Base-by-base conservation (phyloP, 116 monocot genomes). In the Cymodocea nodosa region DNA sequence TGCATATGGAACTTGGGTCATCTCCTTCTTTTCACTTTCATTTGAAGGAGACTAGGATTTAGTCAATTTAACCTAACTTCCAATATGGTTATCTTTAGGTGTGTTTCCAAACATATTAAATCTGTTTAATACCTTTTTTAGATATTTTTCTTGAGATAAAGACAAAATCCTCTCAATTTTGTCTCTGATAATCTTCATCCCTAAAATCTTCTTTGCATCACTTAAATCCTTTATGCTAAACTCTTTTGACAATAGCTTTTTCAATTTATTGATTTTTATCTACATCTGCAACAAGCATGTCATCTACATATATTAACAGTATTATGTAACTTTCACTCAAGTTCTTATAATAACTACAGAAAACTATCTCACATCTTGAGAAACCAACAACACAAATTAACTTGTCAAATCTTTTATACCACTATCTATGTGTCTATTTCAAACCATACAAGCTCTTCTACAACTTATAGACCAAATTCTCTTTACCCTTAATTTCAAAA, bases 291-390 rank as follows among this genome's bases (percentile, higher is more conserved):
- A 68, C 55, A 19, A 68, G 39, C 56, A 68, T 68, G 22, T 44
- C 56, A 56, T 65, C 65, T 23, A 68, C n/a, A 68, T 68, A 68
- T 3, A 68, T 15, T 3, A 56, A 14, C n/a, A 68, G 14, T 22
- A 56, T 56, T 9, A 57, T 39, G 22, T 36, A 56, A 7, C 18
- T 11, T 5, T 56, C 40, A 19, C 15, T 37, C 35, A 3, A 14
- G 19, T 20, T 24, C 50, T 65, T 50, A 0, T 10, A 10, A 22
- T 36, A 65, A 50, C 18, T 14, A 51, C 50, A 50, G 20, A 48
- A 24, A 13, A 23, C 51, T 2, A 4, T 39, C 9, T 34, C 9
- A 13, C 25, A 59, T 22, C 25, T 3, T 25, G 4, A 4, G 36
- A 25, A 61, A 35, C 35, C 35, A 35, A 25, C 2, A 3, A 36